A percentile compares a stretch with the other conserved stretches of the same genome.
Evolutionary conservation across 192 early-diverging fungal genomes (phyloP).

Genomic region (Gigaspora rosea): DNA sequence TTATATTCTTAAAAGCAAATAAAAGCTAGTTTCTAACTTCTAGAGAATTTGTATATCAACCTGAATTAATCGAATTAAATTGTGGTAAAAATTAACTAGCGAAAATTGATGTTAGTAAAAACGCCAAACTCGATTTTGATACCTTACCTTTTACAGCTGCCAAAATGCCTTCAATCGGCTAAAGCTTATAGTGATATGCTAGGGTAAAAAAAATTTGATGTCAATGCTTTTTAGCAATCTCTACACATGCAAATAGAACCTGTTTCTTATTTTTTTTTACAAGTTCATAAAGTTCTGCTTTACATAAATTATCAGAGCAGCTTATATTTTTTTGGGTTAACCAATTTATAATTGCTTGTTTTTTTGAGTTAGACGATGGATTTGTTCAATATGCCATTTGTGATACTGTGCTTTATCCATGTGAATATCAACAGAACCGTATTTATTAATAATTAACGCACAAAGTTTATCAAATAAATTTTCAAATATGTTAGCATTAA

Average conservation of each 20-base stretch:
- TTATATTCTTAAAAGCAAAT: slow-evolving; percentile 5
- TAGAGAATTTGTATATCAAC: neutral
- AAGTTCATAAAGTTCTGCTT: slow-evolving; percentile 3
- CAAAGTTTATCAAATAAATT: too few species aligned
- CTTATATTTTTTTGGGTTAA: too few species aligned
- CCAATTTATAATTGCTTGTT: neutral
- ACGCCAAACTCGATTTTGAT: neutral
- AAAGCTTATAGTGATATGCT: slow-evolving; percentile 10
- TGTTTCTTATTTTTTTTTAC: slow-evolving; percentile 5
- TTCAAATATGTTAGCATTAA: neutral
- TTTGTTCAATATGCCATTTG: neutral
- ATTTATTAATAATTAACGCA: too few species aligned
- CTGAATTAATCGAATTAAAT: too few species aligned
- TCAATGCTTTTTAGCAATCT: neutral
- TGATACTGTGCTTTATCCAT: neutral
- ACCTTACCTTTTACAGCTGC: slow-evolving; percentile 6
- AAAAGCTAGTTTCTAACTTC: slow-evolving; percentile 6
- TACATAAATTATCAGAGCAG: neutral
- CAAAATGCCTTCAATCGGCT: slow-evolving; percentile 8
- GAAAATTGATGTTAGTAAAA: too few species aligned
- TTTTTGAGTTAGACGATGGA: neutral
- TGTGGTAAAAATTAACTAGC: too few species aligned
- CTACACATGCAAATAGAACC: neutral
- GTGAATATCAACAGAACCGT: too few species aligned
- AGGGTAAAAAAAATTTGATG: neutral